Evolutionary conservation across 129 eudicot species (phyloP), one percentile per base, ranked within the genome.

Genomic region (Cynara cardunculus): DNA sequence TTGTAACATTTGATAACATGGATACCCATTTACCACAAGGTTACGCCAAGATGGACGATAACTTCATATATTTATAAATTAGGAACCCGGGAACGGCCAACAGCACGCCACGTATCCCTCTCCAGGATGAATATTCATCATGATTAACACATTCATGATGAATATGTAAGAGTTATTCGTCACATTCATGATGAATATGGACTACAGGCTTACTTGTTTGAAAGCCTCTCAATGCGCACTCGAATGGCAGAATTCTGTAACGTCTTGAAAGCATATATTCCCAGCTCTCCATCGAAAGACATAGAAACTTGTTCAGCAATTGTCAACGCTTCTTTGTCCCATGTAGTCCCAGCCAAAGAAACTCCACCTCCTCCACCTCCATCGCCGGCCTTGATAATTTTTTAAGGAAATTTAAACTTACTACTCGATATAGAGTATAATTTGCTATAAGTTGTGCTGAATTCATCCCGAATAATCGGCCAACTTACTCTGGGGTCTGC

Each of bases 301-400:
- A 73, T 41, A 2, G 66, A 61, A 79, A 94, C 96, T 79, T 86
- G 83, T 85, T 92, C 92, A 7, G 94, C 97, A 61, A 92, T 86
- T 39, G 82, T 78, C 25, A 92, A 82, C n/a, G 93, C 98, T 81
- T 87, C 89, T 91, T 89, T 88, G 82, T 94, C 98, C 98, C 98
- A 94, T 27, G 27, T 39, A 26, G 94, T 92, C 24, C 97, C 97
- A 19, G 97, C 91, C 18, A 94, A 89, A 69, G 89, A 84, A 68
- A 92, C 85, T 34, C 98, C 98, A 75, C 98, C 98, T 32, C 98
- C 98, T 84, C 90, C 97, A 18, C 87, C 90, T 71, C 98, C 98
- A 90, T 94, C 98, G 28, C 88, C 88, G 26, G 62, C 46, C 88
- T 80, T 59, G 27, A 76, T 28, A 80, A 37, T 32, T 4, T 0